Conservation (phyloP, 2,329 filamentous ascomycete species). For the Cadophora luteo-olivacea region DNA sequence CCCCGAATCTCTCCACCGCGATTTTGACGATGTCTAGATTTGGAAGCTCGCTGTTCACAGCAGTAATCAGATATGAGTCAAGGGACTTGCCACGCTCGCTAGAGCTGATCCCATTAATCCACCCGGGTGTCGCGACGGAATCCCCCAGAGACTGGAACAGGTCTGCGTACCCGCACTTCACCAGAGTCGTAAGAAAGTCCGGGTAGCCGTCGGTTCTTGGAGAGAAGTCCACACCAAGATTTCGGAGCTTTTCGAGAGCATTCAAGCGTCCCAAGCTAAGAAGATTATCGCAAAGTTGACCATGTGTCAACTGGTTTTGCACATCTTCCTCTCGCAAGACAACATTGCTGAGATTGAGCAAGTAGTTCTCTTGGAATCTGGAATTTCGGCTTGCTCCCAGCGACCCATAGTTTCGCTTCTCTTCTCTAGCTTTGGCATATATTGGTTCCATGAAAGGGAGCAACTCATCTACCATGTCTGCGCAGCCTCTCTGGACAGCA, state of each 20-base stretch:
- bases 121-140: constrained; percentile 13
- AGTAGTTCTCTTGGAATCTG: constrained; percentile 6
- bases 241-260: constrained; percentile 14
- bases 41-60: constrained; percentile 43
- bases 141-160: constrained; percentile 20
- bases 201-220: not conserved
- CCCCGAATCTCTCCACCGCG: constrained; percentile 45
- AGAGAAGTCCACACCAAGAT: constrained; percentile 22
- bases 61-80: constrained; percentile 35
- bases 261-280: constrained; percentile 18
- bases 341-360: not conserved
- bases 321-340: constrained; percentile 9
- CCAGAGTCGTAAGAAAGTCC: constrained; percentile 18
- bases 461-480: constrained; percentile 28
- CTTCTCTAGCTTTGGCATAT: not conserved
- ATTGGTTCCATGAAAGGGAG: constrained; percentile 6
- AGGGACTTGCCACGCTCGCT: not conserved
- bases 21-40: constrained; percentile 47
- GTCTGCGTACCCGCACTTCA: constrained; percentile 13
- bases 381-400: not conserved
- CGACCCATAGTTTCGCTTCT: not conserved
- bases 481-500: constrained; percentile 23
- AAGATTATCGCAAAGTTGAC: constrained; percentile 15
- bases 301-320: not conserved
- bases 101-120: constrained; percentile 20